Evolutionary conservation across 495 filamentous ascomycete genomes (phyloP).

Genomic region (Penicillium angulare): DNA sequence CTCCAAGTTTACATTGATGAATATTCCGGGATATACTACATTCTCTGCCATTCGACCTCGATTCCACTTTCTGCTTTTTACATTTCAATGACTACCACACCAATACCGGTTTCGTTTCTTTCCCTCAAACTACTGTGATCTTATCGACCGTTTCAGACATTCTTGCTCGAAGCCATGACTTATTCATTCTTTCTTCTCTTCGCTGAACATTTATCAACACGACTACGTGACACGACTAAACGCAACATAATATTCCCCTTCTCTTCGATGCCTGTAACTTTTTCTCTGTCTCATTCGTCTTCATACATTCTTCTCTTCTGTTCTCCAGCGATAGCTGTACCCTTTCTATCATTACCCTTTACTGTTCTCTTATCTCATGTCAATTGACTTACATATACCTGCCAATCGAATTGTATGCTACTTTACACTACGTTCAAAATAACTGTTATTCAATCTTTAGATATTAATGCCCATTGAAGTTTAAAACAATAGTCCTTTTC

Average conservation of each 20-base stretch:
- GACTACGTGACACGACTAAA: conserved; percentile 36
- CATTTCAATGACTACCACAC: conserved; percentile 5
- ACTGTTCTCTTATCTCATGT: conserved; percentile 8
- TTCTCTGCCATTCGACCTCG: too few species aligned
- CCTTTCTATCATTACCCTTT: background rate
- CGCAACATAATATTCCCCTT: conserved; percentile 27
- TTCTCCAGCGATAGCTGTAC: background rate
- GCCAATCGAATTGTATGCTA: too few species aligned
- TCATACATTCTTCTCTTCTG: conserved; percentile 6
- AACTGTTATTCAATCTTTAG: too few species aligned
- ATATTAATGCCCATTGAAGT: background rate
- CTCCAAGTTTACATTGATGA: too few species aligned
- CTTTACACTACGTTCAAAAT: too few species aligned
- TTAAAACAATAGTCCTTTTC: too few species aligned
- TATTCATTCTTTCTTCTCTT: conserved; percentile 25
- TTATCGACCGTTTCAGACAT: background rate
- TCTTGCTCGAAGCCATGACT: conserved; percentile 1
- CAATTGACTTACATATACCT: too few species aligned
- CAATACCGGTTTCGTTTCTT: conserved; percentile 1
- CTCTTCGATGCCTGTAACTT: conserved; percentile 3
- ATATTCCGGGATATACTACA: too few species aligned
- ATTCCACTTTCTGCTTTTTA: too few species aligned
- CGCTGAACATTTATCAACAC: conserved; percentile 25
- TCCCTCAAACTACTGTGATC: conserved; percentile 3
- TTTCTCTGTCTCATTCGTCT: conserved; percentile 6